A percentile compares a stretch with the other conserved stretches of the same genome.
These are phyloP conservation scores for Sordaria brevicollis DNA, from an alignment of 495 filamentous ascomycete species.

Conservation along the genomic window DNA sequence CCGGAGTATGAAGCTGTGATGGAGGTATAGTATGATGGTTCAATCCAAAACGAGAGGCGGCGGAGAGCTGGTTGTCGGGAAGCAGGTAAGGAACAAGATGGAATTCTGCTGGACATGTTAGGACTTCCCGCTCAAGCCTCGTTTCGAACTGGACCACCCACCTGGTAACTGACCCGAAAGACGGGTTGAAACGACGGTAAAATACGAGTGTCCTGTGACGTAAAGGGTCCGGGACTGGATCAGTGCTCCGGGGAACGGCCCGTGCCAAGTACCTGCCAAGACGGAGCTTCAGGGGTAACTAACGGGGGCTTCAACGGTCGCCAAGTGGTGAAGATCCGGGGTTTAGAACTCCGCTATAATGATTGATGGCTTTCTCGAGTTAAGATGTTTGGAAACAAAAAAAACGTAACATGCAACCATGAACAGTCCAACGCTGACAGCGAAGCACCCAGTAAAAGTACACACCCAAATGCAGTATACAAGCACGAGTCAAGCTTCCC, in stretches of 20 bases:
- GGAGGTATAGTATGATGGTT: not conserved
- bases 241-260: not conserved
- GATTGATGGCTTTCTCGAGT: not conserved
- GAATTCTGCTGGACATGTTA: not conserved
- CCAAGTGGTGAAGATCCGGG: not conserved
- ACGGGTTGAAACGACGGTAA: not conserved
- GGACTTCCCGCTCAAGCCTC: not conserved
- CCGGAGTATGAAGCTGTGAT: not conserved
- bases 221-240: not conserved
- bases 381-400: not conserved
- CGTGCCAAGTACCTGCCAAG: not conserved
- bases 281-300: not conserved
- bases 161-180: not conserved
- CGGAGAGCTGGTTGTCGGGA: not conserved
- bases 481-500: not conserved
- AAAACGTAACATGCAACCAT: not conserved
- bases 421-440: not conserved
- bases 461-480: not conserved
- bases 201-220: not conserved
- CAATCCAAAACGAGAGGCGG: not conserved
- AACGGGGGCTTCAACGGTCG: not conserved
- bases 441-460: not conserved
- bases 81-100: not conserved
- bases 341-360: not conserved
- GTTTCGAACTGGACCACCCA: not conserved